phyloP scores from a whole-genome alignment of 208 protist genomes.

The Leishmania gerbilli region DNA sequence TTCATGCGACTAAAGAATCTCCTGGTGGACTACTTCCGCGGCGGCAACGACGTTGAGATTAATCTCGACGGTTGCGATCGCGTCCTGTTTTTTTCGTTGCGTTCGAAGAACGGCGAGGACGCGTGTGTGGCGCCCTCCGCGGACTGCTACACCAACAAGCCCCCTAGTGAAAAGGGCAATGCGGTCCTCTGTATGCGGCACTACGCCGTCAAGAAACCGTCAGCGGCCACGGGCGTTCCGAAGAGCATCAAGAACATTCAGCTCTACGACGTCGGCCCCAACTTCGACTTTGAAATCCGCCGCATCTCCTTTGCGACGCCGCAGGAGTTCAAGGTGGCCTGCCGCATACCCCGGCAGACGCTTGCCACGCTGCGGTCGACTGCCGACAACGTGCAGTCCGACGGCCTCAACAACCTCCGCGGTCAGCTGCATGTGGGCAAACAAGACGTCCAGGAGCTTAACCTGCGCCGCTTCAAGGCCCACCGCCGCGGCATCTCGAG shows the following conservation, averaged over 20 bases:
- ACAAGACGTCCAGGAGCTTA: slow-evolving; percentile 71
- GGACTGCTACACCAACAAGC: slow-evolving; percentile 69
- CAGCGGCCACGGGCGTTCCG: slow-evolving; percentile 40
- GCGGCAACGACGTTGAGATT: slow-evolving; percentile 63
- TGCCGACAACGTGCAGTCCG: slow-evolving; percentile 65
- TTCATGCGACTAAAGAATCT: slow-evolving; percentile 85
- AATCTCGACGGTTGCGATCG: slow-evolving; percentile 82
- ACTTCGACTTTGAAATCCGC: slow-evolving; percentile 84
- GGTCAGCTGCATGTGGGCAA: slow-evolving; percentile 88
- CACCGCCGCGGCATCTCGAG: slow-evolving; percentile 38
- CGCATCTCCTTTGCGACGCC: slow-evolving; percentile 74
- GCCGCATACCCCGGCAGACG: slow-evolving; percentile 56
- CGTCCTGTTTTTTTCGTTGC: slow-evolving; percentile 78
- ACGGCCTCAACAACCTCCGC: slow-evolving; percentile 75
- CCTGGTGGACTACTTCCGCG: slow-evolving; percentile 87
- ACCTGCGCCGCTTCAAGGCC: slow-evolving; percentile 86
- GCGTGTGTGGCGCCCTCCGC: slow-evolving; percentile 71
- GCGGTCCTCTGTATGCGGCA: slow-evolving; percentile 83
- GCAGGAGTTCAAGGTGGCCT: slow-evolving; percentile 81
- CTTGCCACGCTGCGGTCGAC: slow-evolving; percentile 66
- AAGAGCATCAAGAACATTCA: slow-evolving; percentile 58
- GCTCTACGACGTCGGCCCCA: slow-evolving; percentile 83
- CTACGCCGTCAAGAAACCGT: slow-evolving; percentile 78
- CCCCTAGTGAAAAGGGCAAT: slow-evolving; percentile 50
- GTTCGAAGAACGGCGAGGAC: slow-evolving; percentile 73